Conservation (phyloP, 768 basidiomycete genomes). For the Russula olivacea region DNA sequence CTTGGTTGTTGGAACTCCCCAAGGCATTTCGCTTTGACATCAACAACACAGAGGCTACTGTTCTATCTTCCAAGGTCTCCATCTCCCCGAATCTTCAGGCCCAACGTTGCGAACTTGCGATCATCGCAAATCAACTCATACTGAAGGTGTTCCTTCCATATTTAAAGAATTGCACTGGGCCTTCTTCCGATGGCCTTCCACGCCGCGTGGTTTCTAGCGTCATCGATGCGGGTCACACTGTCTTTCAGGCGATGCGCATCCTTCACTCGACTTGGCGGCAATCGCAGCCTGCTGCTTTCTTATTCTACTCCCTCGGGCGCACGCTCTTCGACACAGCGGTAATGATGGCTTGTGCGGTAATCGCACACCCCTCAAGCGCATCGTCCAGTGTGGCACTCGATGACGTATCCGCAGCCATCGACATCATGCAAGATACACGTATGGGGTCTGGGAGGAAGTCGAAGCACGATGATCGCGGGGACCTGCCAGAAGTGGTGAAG, state of each 20-base stretch:
- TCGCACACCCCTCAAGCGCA: slow-evolving; percentile 46
- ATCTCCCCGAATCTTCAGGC: slow-evolving; percentile 38
- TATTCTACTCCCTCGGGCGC: slow-evolving; percentile 55
- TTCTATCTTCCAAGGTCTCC: slow-evolving; percentile 23
- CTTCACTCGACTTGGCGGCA: slow-evolving; percentile 40
- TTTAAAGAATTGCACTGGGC: slow-evolving; percentile 34
- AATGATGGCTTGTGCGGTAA: slow-evolving; percentile 55
- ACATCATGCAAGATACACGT: slow-evolving; percentile 36
- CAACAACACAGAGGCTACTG: slow-evolving; percentile 30
- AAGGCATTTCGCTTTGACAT: slow-evolving; percentile 41
- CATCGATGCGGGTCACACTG: slow-evolving; percentile 59
- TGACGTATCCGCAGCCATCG: slow-evolving; percentile 41
- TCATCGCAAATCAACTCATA: slow-evolving; percentile 54
- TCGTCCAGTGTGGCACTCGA: slow-evolving; percentile 45
- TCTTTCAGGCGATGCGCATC: slow-evolving; percentile 48
- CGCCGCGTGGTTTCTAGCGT: slow-evolving; percentile 53
- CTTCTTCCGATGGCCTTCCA: slow-evolving; percentile 32
- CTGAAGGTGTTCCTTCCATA: slow-evolving; percentile 67
- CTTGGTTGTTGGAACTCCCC: slow-evolving; percentile 51
- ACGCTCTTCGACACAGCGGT: slow-evolving; percentile 63
- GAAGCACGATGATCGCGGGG: slow-evolving; percentile 34
- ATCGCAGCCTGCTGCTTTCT: slow-evolving; percentile 43
- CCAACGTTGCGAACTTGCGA: slow-evolving; percentile 54
- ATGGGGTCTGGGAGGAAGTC: slow-evolving; percentile 28
- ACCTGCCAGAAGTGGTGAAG: slow-evolving; percentile 31